Base-by-base conservation (phyloP, 495 filamentous ascomycete genomes). In the Wilcoxina mikolae region DNA sequence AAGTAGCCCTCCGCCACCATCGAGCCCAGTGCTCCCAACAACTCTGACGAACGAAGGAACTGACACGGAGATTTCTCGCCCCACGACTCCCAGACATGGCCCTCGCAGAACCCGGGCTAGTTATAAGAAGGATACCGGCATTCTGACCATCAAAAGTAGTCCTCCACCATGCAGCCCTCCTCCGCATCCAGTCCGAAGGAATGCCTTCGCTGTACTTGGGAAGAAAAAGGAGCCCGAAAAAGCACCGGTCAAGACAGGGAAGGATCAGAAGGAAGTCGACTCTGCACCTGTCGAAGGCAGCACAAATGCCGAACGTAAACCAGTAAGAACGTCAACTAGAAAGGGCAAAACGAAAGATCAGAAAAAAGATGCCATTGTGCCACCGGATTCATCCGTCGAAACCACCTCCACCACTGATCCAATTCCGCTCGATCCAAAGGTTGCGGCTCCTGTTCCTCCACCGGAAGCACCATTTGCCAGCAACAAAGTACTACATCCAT, bases 401-500 rank as follows among this genome's bases (percentile, higher is more conserved):
- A 20, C 43, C n/a, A 46, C 2, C n/a, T 17, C 43, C n/a, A 24
- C 43, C 22, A 20, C 43, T 11, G 43, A 46, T 24, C 22, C 43
- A 12, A 17, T 3, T 17, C 43, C 43, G n/a, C 2, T 11, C 33
- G 26, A 33, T 7, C 54, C 41, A 31, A 51, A 43, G 48, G 53
- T 46, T 3, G 52, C 53, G 28, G 29, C 51, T 27, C 45, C 55
- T 50, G 26, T 55, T 54, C 58, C 12, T 42, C 58, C 42, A 54
- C 25, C 35, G 52, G 46, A 38, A 44, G 20, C 44, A 41, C 68
- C 68, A 53, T 61, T 68, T 66, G 27, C 68, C 76, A 28, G 28
- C 27, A 51, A 68, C 22, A 93, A 85, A 61, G 56, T 76, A 2
- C 82, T 83, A 0, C 88, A 94, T 69, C 88, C 88, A 0, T 94